Evolutionary conservation across 2,329 filamentous ascomycete genomes (phyloP).

Genomic region (Dactylellina drechsleri): DNA sequence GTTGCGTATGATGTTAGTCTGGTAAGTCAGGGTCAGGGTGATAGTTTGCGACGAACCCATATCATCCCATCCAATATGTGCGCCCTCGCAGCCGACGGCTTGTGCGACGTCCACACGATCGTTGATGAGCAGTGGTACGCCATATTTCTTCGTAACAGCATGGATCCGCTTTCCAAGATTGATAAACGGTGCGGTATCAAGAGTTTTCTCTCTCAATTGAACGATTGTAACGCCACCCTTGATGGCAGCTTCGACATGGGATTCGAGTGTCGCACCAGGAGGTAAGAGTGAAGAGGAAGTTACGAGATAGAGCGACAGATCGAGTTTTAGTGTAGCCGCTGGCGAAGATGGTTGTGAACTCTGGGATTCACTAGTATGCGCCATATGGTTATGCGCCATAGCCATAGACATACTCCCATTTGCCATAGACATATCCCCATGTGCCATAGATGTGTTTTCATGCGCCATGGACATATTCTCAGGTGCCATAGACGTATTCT

Average conservation of each 20-base stretch:
- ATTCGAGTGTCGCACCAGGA: slow-evolving; percentile 49
- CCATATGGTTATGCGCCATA: background rate
- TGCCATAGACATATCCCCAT: no score
- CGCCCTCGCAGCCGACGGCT: slow-evolving; percentile 86
- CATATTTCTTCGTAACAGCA: slow-evolving; percentile 72
- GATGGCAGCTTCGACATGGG: slow-evolving; percentile 56
- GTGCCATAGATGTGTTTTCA: no score
- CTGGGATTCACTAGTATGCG: background rate
- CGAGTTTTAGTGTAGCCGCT: slow-evolving; percentile 11
- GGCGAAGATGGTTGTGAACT: slow-evolving; percentile 4
- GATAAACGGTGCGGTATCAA: slow-evolving; percentile 77
- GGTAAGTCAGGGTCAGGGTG: background rate
- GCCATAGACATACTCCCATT: background rate
- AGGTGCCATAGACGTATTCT: no score
- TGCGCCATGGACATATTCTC: no score
- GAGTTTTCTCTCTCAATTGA: slow-evolving; percentile 89
- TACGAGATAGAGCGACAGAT: slow-evolving; percentile 57
- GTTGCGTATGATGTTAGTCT: background rate
- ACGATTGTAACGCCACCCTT: slow-evolving; percentile 76
- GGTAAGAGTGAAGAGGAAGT: slow-evolving; percentile 57
- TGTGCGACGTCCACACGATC: slow-evolving; percentile 90
- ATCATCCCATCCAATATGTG: slow-evolving; percentile 95
- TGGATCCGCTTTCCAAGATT: slow-evolving; percentile 77
- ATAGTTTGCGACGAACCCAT: slow-evolving; percentile 69
- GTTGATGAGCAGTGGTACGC: slow-evolving; percentile 87